Percentiles rank a stretch among this genome's conserved stretches.
Evolutionary conservation across 805 yeast species (phyloP).

Genomic region (Suhomyces xylopsoci): DNA sequence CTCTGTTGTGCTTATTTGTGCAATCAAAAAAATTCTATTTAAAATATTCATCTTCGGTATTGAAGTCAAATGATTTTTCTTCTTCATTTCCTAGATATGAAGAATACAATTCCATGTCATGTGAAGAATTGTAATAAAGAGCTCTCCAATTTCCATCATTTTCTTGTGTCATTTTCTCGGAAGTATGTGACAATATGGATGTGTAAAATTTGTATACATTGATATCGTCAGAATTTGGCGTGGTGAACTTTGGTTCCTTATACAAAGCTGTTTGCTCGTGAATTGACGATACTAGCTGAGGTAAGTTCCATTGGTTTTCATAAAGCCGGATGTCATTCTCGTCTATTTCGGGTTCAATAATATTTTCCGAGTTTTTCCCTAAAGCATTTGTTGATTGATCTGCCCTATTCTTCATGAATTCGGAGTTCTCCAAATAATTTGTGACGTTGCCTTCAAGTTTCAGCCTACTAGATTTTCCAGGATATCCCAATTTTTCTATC

Average conservation of each 20-base stretch:
- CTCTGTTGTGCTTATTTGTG: no score
- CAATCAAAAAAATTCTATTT: constrained; percentile 1
- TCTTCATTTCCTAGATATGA: constrained; percentile 24
- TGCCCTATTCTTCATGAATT: neutral
- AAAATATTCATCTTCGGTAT: constrained; percentile 30
- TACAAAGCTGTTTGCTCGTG: neutral
- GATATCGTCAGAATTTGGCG: constrained; percentile 7
- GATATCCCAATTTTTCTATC: constrained; percentile 22
- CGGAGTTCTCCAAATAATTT: neutral
- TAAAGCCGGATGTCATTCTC: constrained; percentile 6
- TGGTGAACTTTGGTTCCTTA: neutral
- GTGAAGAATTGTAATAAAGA: constrained; percentile 6
- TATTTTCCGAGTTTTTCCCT: neutral
- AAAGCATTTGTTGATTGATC: neutral
- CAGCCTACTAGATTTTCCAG: neutral
- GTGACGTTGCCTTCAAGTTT: neutral
- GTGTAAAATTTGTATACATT: constrained; percentile 14
- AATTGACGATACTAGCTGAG: neutral
- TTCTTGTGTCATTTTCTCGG: constrained; percentile 1
- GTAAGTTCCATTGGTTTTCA: constrained; percentile 4
- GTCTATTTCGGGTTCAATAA: neutral
- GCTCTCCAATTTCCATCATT: neutral
- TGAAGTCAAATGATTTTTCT: constrained; percentile 16
- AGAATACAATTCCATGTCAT: constrained; percentile 21
- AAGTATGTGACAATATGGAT: constrained; percentile 1